Conservation (phyloP, 208 protist species). For the Entamoeba moshkovskii region DNA sequence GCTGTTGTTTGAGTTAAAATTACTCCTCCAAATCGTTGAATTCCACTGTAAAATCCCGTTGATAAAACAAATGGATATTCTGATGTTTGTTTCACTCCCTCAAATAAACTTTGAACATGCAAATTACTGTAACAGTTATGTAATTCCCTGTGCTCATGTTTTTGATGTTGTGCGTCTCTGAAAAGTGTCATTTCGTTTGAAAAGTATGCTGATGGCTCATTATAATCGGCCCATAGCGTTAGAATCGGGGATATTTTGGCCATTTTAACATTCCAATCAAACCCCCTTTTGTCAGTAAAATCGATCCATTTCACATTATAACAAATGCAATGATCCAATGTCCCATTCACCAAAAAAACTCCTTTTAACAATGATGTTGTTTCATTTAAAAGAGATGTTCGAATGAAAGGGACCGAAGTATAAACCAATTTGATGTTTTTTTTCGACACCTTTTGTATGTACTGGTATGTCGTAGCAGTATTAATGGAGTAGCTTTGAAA, state of each 20-base stretch:
- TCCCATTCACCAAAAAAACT: background rate
- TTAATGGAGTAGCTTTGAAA: background rate
- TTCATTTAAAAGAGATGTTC: background rate
- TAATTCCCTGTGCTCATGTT: background rate
- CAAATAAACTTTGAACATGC: background rate
- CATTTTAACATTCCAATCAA: background rate
- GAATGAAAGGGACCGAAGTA: background rate
- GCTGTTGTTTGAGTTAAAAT: background rate
- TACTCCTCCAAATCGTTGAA: background rate
- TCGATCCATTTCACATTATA: background rate
- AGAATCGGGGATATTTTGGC: background rate
- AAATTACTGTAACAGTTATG: background rate
- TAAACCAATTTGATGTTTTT: background rate
- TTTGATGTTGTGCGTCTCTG: background rate
- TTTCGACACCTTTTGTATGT: background rate
- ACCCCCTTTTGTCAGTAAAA: background rate
- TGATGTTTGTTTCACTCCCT: background rate
- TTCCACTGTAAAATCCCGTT: background rate
- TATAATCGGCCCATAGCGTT: background rate
- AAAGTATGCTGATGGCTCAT: background rate
- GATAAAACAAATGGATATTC: background rate
- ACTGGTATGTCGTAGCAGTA: background rate
- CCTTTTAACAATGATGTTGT: background rate
- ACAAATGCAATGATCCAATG: background rate
- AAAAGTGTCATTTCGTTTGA: background rate